Evolutionary conservation across 331 rosid genomes (phyloP), one percentile per base, ranked within the genome.

Genomic region (Acacia pycnantha): DNA sequence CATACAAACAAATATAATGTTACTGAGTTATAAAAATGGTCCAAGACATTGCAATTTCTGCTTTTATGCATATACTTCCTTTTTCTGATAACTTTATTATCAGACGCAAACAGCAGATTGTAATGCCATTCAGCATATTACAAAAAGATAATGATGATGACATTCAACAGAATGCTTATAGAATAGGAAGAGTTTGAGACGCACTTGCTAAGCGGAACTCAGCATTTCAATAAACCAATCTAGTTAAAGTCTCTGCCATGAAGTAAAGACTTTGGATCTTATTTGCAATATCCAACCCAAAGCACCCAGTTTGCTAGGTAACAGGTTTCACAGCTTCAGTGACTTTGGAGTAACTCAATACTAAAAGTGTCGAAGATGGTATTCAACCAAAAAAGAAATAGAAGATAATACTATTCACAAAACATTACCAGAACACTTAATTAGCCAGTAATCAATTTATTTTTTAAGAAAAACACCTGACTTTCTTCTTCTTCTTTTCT

Each of bases 391-490:
- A 64, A 5, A 64, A 15, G 9, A 64, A 15, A 64, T n/a, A 14
- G 4, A 64, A 64, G 41, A 31, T 29, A 29, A 64, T 19, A 19
- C 2, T 19, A 73, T 73, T 11, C 64, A 50, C 13, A 51, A 75
- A 80, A 64, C 64, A 70, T 31, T 48, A 51, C 74, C 58, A 54
- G 21, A 26, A 40, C 48, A 21, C 26, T 43, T 15, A 61, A 11
- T 43, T 75, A 41, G 70, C 70, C 72, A 83, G 50, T 76, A 73
- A 14, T 54, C 37, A 77, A 51, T 46, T 70, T 50, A 72, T 26
- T n/a, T 51, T 79, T 47, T 6, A 46, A 54, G 11, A 50, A 40
- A 15, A 67, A 56, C n/a, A 19, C 62, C 8, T 8, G 62, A 14
- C 24, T 56, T 56, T 8, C 26, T 54, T 54, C 11, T 1, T 5